These are phyloP conservation scores for Teratosphaeria nubilosa DNA, from an alignment of 2,329 filamentous ascomycete species.

Conservation along the genomic window DNA sequence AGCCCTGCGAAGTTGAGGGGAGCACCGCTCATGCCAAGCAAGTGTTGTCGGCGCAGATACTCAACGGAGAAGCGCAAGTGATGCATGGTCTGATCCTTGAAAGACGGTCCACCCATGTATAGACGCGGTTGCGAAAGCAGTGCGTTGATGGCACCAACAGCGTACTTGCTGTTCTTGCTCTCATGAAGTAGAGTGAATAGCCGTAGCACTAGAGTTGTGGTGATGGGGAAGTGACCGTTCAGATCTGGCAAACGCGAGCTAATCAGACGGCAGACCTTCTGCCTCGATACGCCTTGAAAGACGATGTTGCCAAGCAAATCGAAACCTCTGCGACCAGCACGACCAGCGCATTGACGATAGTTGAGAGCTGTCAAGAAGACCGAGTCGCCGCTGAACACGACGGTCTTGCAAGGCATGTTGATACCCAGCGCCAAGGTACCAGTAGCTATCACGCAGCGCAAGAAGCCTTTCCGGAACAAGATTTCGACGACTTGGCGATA, in stretches of 20 bases:
- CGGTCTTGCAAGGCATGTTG: slow-evolving; percentile 77
- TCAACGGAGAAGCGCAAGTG: slow-evolving; percentile 74
- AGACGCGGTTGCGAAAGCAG: slow-evolving; percentile 60
- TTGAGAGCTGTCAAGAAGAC: slow-evolving; percentile 64
- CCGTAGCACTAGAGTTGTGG: slow-evolving; percentile 60
- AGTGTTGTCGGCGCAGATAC: slow-evolving; percentile 59
- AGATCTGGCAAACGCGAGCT: slow-evolving; percentile 65
- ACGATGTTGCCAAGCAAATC: slow-evolving; percentile 73
- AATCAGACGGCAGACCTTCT: slow-evolving; percentile 58
- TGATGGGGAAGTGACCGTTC: slow-evolving; percentile 68
- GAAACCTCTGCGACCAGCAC: slow-evolving; percentile 70
- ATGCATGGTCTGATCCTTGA: slow-evolving; percentile 60
- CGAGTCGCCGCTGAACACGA: slow-evolving; percentile 65
- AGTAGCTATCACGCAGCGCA: slow-evolving; percentile 63
- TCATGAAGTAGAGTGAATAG: slow-evolving; percentile 57
- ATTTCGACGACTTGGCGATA: slow-evolving; percentile 68
- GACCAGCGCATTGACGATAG: slow-evolving; percentile 66
- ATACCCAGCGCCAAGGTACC: slow-evolving; percentile 68
- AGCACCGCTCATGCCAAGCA: slow-evolving; percentile 50
- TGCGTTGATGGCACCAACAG: slow-evolving; percentile 52
- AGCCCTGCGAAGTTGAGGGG: slow-evolving; percentile 64
- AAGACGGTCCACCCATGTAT: slow-evolving; percentile 59
- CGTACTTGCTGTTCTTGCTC: slow-evolving; percentile 53
- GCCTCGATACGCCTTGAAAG: slow-evolving; percentile 54
- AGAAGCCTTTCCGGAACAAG: slow-evolving; percentile 60